Evolutionary conservation across 805 yeast genomes (phyloP), one percentile per base, ranked within the genome.

Genomic region (Zygoascus bituminiphila): DNA sequence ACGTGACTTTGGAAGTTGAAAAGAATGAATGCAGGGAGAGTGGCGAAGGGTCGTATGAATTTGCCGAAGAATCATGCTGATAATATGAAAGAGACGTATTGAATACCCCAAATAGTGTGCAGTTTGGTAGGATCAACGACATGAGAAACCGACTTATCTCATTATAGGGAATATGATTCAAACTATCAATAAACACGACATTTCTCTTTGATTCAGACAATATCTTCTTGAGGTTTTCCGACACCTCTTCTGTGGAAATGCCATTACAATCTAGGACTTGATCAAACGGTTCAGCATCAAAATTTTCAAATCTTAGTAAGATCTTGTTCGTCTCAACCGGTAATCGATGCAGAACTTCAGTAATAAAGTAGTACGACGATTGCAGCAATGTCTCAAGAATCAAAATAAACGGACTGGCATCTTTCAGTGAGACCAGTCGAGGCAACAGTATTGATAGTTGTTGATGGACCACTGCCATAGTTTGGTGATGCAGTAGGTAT

Each of bases 1-100:
- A 63, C 31, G 81, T 82, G 40, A 89, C 71, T 0, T 86, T 76
- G 1, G 86, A 72, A 1, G 91, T 82, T 1, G 97, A 88, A 61
- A 88, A 77, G 59, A 78, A 88, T 33, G 75, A 68, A 24, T 88
- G 66, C 21, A 84, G 60, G 5, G 70, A 70, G n/a, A 71, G 49
- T 0, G 76, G 61, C 0, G 73, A 60, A 0, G 95, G 94, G 51
- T 75, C 78, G 46, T 78, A 74, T 1, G 66, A 52, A 10, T 54
- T 42, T 4, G 44, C 15, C 5, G 47, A 19, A 1, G 42, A 38
- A 40, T 58, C 29, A 15, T 39, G 40, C 6, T 46, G 26, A 41
- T 41, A 41, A 3, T 14, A 8, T 12, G 25, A 10, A 3, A 41
- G 5, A 7, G 44, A n/a, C 20, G 17, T 24, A 23, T 41, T 41